These are phyloP conservation scores for Penicillium bialowiezense DNA, from an alignment of 495 filamentous ascomycete genomes.

Conservation along the genomic window DNA sequence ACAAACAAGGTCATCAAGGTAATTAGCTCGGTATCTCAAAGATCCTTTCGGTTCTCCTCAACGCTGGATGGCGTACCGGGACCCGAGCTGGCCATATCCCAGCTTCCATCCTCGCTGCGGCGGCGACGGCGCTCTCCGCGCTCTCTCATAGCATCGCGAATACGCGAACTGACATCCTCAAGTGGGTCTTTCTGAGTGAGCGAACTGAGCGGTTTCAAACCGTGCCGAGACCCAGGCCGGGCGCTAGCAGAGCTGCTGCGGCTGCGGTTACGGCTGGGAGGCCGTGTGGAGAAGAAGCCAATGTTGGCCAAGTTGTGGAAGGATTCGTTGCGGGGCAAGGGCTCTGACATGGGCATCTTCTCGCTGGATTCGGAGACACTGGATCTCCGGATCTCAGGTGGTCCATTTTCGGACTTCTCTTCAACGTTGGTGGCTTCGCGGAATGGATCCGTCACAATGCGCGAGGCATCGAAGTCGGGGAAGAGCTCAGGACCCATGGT, in stretches of 20 bases:
- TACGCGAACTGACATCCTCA: slow-evolving; percentile 79
- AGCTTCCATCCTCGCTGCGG: slow-evolving; percentile 56
- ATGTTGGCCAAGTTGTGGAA: slow-evolving; percentile 84
- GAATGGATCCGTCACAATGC: slow-evolving; percentile 69
- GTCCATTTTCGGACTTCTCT: slow-evolving; percentile 14
- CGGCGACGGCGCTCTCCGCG: slow-evolving; percentile 69
- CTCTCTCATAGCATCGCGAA: slow-evolving; percentile 85
- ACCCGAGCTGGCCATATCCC: slow-evolving; percentile 46
- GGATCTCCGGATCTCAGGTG: slow-evolving; percentile 22
- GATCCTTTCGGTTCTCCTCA: slow-evolving; percentile 42
- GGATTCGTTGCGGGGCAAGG: slow-evolving; percentile 84
- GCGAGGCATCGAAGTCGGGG: slow-evolving; percentile 85
- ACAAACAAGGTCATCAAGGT: slow-evolving; percentile 6
- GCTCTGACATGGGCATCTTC: slow-evolving; percentile 36
- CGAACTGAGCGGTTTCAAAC: slow-evolving; percentile 68
- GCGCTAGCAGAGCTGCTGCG: slow-evolving; percentile 63
- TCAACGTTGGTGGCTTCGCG: slow-evolving; percentile 31
- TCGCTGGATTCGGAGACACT: slow-evolving; percentile 21
- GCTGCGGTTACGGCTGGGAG: slow-evolving; percentile 62
- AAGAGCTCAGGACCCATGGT: slow-evolving; percentile 94
- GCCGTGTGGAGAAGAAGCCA: slow-evolving; percentile 84
- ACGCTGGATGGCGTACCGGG: slow-evolving; percentile 41
- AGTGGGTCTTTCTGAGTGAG: slow-evolving; percentile 69
- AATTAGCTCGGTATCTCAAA: slow-evolving; percentile 20
- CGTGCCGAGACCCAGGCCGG: slow-evolving; percentile 59